Conservation (phyloP, 106 monocot species). For the Agapanthus africanus region DNA sequence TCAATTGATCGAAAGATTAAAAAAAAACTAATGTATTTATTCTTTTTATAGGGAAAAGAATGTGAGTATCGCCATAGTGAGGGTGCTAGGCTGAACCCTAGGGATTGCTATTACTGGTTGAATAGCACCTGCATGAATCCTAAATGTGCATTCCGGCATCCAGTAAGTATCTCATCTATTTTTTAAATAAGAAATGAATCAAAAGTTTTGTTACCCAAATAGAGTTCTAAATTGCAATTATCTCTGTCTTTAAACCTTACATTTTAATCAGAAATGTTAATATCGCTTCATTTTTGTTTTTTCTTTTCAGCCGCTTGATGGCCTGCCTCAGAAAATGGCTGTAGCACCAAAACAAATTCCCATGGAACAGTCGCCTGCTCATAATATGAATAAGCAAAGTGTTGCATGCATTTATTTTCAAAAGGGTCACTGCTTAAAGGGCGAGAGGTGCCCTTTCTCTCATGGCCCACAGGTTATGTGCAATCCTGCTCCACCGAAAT, state of each 20-base stretch:
- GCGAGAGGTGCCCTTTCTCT: slow-evolving; percentile 46
- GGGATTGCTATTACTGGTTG: slow-evolving; percentile 79
- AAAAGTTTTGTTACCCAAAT: neutral
- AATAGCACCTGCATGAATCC: slow-evolving; percentile 76
- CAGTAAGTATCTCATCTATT: slow-evolving; percentile 36
- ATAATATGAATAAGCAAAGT: slow-evolving; percentile 34
- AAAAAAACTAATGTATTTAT: too few relatives aligned
- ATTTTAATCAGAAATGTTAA: slow-evolving; percentile 4
- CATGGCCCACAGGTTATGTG: slow-evolving; percentile 22
- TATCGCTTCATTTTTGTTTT: neutral
- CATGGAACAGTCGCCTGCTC: slow-evolving; percentile 12
- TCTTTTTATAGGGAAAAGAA: slow-evolving; percentile 54
- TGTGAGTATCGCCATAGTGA: slow-evolving; percentile 87
- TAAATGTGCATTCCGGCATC: slow-evolving; percentile 78
- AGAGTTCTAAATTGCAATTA: neutral
- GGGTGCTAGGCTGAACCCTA: slow-evolving; percentile 67
- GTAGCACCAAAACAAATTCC: slow-evolving; percentile 11
- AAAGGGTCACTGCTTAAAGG: slow-evolving; percentile 57
- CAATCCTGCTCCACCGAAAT: slow-evolving; percentile 9
- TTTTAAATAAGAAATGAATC: too few relatives aligned
- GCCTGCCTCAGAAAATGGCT: slow-evolving; percentile 14
- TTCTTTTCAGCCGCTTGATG: slow-evolving; percentile 63
- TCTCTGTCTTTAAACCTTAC: neutral
- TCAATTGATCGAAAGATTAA: too few relatives aligned
- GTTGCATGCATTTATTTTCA: slow-evolving; percentile 52